These are phyloP conservation scores for Mitragyna speciosa DNA, from an alignment of 257 asterid genomes.

Conservation along the genomic window DNA sequence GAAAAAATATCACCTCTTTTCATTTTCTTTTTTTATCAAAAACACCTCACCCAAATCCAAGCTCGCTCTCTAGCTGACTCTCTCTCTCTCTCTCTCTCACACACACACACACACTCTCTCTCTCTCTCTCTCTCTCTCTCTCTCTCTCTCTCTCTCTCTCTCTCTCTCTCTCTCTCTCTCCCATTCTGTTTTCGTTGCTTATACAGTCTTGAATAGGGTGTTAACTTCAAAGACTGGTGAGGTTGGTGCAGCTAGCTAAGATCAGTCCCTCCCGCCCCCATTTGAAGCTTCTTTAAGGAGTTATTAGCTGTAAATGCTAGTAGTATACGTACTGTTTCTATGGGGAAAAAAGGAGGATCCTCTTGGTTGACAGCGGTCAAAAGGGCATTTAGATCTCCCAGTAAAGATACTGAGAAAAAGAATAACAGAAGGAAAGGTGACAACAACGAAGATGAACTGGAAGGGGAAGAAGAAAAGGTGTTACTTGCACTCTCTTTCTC, in stretches of 20 bases:
- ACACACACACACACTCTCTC: not conserved
- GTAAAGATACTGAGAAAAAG: conserved; percentile 32
- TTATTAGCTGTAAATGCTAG: conserved; percentile 1
- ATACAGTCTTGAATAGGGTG: not conserved
- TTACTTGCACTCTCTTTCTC: not conserved
- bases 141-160: not conserved
- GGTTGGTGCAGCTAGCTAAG: too few relatives aligned
- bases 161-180: not conserved
- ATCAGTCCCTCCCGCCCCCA: too few relatives aligned
- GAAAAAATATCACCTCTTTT: not conserved
- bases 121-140: too few relatives aligned
- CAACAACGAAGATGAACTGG: conserved; percentile 15
- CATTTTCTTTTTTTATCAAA: not conserved
- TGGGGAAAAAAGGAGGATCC: conserved; percentile 38
- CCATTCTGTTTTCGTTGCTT: not conserved
- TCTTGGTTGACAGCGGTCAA: conserved; percentile 53
- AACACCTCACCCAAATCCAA: not conserved
- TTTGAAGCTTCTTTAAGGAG: not conserved
- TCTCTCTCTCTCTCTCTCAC: not conserved
- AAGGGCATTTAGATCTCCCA: conserved; percentile 50
- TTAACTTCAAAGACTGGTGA: not conserved
- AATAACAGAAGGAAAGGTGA: conserved; percentile 14
- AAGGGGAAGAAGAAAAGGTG: conserved; percentile 44
- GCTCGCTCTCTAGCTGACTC: not conserved
- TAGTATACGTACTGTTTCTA: not conserved